A percentile compares a stretch with the other conserved stretches of the same genome.
Conservation (phyloP, 177 flowering plant genomes). For the Vitis hybrid region DNA sequence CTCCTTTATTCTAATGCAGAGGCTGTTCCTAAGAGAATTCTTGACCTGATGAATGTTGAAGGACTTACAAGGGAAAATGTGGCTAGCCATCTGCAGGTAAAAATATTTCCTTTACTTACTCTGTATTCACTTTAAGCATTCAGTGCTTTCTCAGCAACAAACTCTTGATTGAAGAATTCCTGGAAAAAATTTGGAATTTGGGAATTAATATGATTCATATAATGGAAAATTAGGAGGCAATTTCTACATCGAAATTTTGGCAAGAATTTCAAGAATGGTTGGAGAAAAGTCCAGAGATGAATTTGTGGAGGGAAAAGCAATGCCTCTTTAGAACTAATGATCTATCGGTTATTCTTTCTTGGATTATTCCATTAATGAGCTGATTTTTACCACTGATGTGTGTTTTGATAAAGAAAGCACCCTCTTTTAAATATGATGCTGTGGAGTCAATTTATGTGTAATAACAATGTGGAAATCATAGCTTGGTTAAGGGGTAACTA, state of each 20-base stretch:
- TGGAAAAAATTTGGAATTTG: neutral
- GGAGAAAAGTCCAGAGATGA: constrained; percentile 1
- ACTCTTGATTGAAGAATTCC: neutral
- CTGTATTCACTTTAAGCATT: neutral
- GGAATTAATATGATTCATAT: neutral
- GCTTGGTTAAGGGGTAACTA: neutral
- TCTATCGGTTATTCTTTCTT: neutral
- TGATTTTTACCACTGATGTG: neutral
- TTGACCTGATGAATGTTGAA: constrained; percentile 90
- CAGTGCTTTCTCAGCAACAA: neutral
- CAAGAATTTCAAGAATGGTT: neutral
- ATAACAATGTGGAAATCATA: neutral
- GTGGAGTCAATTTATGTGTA: neutral
- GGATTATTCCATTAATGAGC: neutral
- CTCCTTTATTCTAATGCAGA: constrained; percentile 45
- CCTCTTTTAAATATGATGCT: neutral
- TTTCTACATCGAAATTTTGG: neutral
- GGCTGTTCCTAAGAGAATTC: constrained; percentile 94
- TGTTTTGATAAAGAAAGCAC: neutral
- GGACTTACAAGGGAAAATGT: constrained; percentile 94
- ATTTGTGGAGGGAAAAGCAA: neutral
- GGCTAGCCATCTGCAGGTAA: constrained; percentile 96
- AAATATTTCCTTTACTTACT: constrained; percentile 10
- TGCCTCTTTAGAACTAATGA: neutral
- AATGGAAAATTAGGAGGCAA: neutral